Conservation (phyloP, 1,284 basidiomycete species). For the Pseudozyma sp. region DNA sequence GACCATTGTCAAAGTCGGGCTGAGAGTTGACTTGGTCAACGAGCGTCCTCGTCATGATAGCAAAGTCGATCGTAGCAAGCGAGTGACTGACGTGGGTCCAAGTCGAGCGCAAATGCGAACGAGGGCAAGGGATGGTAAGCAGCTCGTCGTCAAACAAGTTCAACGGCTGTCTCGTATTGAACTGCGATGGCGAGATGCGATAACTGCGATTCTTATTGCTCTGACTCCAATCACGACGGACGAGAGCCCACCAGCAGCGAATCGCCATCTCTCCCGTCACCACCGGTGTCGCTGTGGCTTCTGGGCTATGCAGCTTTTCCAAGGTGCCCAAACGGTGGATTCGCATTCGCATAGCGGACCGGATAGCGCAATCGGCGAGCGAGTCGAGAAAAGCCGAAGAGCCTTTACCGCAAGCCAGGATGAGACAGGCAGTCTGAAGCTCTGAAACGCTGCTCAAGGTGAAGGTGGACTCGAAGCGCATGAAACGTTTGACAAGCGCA, state of each 20-base stretch:
- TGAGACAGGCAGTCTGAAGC: constrained; percentile 32
- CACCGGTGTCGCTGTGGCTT: constrained; percentile 1
- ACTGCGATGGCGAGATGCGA: constrained; percentile 34
- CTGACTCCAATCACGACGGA: constrained; percentile 36
- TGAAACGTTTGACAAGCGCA: constrained; percentile 36
- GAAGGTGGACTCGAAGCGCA: constrained; percentile 28
- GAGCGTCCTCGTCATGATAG: constrained; percentile 35
- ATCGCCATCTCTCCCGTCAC: constrained; percentile 36
- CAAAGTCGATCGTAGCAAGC: constrained; percentile 30
- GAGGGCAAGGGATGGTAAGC: constrained; percentile 18
- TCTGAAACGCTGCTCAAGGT: constrained; percentile 31
- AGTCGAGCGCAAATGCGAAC: constrained; percentile 34
- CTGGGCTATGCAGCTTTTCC: constrained; percentile 20
- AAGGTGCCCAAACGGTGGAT: constrained; percentile 35
- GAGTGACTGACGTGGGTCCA: constrained; percentile 48
- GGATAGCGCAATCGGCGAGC: constrained; percentile 33
- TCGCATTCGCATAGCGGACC: constrained; percentile 49
- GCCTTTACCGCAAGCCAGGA: constrained; percentile 35
- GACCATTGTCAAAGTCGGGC: constrained; percentile 25
- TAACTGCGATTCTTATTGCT: constrained; percentile 34
- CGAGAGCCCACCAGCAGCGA: constrained; percentile 47
- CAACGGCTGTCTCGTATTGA: constrained; percentile 38
- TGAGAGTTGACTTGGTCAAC: constrained; percentile 43
- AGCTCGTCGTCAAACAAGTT: constrained; percentile 48
- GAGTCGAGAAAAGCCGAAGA: constrained; percentile 27